Evolutionary conservation across 1,139 yeast species (phyloP), one percentile per base, ranked within the genome.

Genomic region (Tardiomyces depauwii): DNA sequence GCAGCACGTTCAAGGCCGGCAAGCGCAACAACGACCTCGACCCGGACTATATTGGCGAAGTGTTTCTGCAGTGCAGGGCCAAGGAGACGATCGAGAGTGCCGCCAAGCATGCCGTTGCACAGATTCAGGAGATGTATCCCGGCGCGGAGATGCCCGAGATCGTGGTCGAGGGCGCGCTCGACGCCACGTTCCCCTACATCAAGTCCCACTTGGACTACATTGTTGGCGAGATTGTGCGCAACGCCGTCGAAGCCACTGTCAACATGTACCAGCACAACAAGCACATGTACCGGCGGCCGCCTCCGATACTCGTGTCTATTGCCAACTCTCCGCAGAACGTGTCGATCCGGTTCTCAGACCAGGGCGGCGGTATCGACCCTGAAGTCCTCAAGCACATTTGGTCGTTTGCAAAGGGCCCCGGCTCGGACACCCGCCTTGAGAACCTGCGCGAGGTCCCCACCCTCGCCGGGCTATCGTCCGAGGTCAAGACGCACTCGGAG

Each of bases 191-290:
- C 63, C 93, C 88, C 42, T 89, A 88, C 58, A 75, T 89, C 71
- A 81, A 82, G 12, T 82, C 91, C 1, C 97, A 91, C 65, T 69
- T 91, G 52, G 88, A 84, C 57, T 89, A 86, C 61, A 71, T 89
- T 48, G 70, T 88, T 47, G 94, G 95, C 28, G 97, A 89, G 62
- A 80, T 88, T 28, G 66, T 91, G 51, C 73, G 96, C 52, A 89
- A 91, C 61, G 77, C 93, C 2, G 77, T 78, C 55, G 94, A 86
- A 57, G 93, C 95, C 0, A 82, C 93, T 0, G 76, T 83, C 39
- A 70, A 67, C 44, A 64, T 67, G 46, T 55, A 72, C 13, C 57
- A 61, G 27, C 58, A 61, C 41, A 64, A 63, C 10, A 54, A 65
- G 11, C 56, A 63, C 16, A 30, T 30, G 36, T 30, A 30, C 36